phyloP scores from a whole-genome alignment of 768 basidiomycete genomes.

The Rhodotorula graminis region DNA sequence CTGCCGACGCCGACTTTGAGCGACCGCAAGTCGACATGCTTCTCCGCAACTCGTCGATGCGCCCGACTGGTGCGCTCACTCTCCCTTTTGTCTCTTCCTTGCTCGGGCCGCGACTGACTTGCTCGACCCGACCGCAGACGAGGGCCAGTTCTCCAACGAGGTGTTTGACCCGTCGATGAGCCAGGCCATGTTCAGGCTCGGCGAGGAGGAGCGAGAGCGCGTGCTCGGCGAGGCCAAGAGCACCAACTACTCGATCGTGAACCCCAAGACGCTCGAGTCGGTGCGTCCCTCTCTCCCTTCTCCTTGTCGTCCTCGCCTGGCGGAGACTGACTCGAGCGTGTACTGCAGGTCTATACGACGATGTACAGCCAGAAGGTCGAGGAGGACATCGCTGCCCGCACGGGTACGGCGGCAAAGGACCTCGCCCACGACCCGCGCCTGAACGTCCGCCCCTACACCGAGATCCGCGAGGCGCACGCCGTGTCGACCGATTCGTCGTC shows the following conservation, averaged over 20 bases:
- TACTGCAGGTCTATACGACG: slow-evolving; percentile 52
- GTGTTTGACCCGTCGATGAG: slow-evolving; percentile 56
- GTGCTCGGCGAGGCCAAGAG: slow-evolving; percentile 52
- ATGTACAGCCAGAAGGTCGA: slow-evolving; percentile 56
- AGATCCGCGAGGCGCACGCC: slow-evolving; percentile 10
- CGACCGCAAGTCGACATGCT: slow-evolving; percentile 55
- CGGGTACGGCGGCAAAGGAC: slow-evolving; percentile 20
- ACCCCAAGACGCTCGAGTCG: slow-evolving; percentile 48
- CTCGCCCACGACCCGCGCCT: slow-evolving; percentile 49
- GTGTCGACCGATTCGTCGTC: neutral
- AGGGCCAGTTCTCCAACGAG: slow-evolving; percentile 57
- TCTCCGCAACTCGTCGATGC: slow-evolving; percentile 55
- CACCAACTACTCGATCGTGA: slow-evolving; percentile 59
- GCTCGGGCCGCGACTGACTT: neutral
- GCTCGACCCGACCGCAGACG: slow-evolving; percentile 46
- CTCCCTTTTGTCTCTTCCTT: neutral
- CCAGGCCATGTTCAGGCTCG: slow-evolving; percentile 50
- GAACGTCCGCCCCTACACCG: slow-evolving; percentile 48
- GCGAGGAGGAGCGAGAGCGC: slow-evolving; percentile 47
- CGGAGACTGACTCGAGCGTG: neutral
- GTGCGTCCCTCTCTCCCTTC: slow-evolving; percentile 46
- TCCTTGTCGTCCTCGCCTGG: neutral
- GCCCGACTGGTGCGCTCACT: slow-evolving; percentile 47
- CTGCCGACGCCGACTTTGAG: slow-evolving; percentile 27
- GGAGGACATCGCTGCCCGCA: slow-evolving; percentile 50